Evolutionary conservation across 345 rosid species (phyloP).

Genomic region (Eucalyptus viminalis): DNA sequence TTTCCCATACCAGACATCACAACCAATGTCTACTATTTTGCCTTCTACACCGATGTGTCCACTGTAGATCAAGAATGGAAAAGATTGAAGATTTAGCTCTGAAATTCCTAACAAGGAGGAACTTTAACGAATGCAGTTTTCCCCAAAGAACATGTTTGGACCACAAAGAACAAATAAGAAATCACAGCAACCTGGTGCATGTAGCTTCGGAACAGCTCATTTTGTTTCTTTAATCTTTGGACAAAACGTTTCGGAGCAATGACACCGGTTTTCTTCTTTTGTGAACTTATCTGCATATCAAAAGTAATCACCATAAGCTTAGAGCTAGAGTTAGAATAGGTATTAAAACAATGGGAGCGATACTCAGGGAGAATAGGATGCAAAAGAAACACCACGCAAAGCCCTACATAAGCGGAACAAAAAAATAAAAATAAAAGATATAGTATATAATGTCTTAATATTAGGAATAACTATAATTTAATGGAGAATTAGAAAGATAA

Average conservation of each 20-base stretch:
- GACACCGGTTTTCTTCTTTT: slow-evolving; percentile 99
- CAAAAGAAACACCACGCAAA: background rate
- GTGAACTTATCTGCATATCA: slow-evolving; percentile 71
- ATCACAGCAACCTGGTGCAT: slow-evolving; percentile 80
- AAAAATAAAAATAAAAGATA: background rate
- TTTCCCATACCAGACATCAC: background rate
- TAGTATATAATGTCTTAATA: background rate
- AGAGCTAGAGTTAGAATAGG: background rate
- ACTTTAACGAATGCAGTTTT: background rate
- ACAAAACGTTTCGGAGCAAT: slow-evolving; percentile 98
- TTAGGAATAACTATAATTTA: background rate
- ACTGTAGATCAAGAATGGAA: background rate
- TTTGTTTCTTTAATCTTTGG: slow-evolving; percentile 97
- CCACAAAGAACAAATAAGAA: background rate
- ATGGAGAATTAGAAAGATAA: background rate
- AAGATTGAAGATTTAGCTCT: background rate
- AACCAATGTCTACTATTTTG: background rate
- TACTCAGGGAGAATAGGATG: background rate
- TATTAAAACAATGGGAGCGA: background rate
- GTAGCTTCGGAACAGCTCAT: slow-evolving; percentile 96
- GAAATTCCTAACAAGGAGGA: background rate
- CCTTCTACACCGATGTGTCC: background rate
- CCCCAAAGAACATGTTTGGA: background rate
- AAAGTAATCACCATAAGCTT: background rate
- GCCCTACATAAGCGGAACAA: background rate